Conservation (phyloP, 805 yeast species). For the Soucietia sequanensis region DNA sequence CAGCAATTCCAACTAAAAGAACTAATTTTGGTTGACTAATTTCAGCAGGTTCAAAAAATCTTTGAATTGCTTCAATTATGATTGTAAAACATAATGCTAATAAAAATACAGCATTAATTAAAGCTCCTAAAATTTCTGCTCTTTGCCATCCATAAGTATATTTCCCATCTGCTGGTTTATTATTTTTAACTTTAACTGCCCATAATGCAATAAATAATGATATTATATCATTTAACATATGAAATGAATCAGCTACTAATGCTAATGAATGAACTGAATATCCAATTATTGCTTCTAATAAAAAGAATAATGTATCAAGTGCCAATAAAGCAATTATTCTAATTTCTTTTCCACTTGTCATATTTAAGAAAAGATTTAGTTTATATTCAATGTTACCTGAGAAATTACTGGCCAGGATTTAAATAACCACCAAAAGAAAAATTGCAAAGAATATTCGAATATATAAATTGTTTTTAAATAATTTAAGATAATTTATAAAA, state of each 20-base stretch:
- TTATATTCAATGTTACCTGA: not conserved
- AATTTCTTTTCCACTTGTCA: slow-evolving; percentile 56
- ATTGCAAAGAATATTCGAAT: slow-evolving; percentile 1
- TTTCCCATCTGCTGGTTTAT: slow-evolving; percentile 76
- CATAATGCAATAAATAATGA: slow-evolving; percentile 88
- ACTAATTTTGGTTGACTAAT: slow-evolving; percentile 83
- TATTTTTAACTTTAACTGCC: slow-evolving; percentile 92
- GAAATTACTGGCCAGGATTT: not conserved
- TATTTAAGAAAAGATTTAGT: not conserved
- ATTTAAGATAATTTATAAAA: too few species aligned
- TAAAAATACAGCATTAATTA: slow-evolving; percentile 88
- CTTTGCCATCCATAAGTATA: slow-evolving; percentile 98
- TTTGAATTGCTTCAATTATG: slow-evolving; percentile 87
- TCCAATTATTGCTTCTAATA: slow-evolving; percentile 81
- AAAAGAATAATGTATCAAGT: slow-evolving; percentile 79
- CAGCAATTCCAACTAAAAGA: slow-evolving; percentile 77
- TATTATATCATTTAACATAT: slow-evolving; percentile 93
- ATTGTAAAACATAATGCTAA: slow-evolving; percentile 91
- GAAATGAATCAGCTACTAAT: slow-evolving; percentile 93
- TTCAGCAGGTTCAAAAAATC: slow-evolving; percentile 77
- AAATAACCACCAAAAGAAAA: not conserved
- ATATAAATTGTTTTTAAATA: not conserved
- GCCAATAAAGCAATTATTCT: slow-evolving; percentile 70
- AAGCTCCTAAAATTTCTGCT: slow-evolving; percentile 94
- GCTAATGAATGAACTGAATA: slow-evolving; percentile 94